Percentiles rank a stretch among this genome's conserved stretches.
These are phyloP conservation scores for Kalmusia sp. DNA, from an alignment of 2,329 filamentous ascomycete genomes.

Conservation along the genomic window DNA sequence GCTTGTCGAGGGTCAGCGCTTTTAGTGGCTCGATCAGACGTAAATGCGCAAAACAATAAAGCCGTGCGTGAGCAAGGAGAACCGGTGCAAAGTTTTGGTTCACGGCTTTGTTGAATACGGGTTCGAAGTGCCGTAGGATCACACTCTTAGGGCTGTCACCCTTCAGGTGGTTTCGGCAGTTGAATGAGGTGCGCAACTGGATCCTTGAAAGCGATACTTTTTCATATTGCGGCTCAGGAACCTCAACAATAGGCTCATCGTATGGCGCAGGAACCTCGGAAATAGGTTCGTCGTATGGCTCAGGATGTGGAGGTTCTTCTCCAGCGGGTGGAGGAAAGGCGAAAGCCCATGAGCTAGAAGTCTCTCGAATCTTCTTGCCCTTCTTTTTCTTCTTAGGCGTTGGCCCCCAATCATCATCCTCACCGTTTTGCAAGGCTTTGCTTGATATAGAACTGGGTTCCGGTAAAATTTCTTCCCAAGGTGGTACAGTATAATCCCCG, in stretches of 20 bases:
- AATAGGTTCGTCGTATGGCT: too few species aligned
- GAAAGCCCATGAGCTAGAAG: too few species aligned
- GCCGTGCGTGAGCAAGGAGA: conserved; percentile 37
- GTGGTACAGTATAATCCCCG: conserved; percentile 28
- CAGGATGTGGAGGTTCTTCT: too few species aligned
- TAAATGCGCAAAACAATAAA: conserved; percentile 36
- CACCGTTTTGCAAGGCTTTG: conserved; percentile 3
- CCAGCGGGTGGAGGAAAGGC: too few species aligned
- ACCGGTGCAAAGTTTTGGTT: conserved; percentile 27
- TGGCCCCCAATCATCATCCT: neutral
- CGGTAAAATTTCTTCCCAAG: conserved; percentile 12
- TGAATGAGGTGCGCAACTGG: conserved; percentile 21
- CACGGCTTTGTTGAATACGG: conserved; percentile 2
- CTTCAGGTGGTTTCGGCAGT: conserved; percentile 16
- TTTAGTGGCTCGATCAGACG: conserved; percentile 30
- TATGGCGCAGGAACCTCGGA: too few species aligned
- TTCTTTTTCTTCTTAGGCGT: conserved; percentile 13
- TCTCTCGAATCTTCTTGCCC: neutral
- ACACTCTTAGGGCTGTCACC: neutral
- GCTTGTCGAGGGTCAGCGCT: conserved; percentile 30
- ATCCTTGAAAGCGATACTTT: conserved; percentile 17
- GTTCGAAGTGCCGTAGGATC: conserved; percentile 6
- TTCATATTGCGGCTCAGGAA: conserved; percentile 14
- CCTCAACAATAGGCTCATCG: too few species aligned
- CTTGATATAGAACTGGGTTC: conserved; percentile 4